Conservation (phyloP, 495 filamentous ascomycete genomes). For the Penicillium alfredii region DNA sequence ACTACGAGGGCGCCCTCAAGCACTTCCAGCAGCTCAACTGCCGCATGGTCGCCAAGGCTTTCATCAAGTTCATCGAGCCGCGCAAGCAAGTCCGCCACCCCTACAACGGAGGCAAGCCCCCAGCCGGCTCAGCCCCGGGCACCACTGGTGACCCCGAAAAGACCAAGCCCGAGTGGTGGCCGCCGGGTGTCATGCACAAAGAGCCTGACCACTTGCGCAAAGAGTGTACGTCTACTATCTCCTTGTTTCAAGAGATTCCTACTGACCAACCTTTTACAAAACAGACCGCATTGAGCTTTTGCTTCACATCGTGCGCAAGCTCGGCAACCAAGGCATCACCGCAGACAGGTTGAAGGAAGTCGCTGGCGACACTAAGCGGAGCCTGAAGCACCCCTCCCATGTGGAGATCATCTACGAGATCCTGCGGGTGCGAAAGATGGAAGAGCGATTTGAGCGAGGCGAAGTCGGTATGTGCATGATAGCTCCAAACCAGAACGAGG, state of each 20-base stretch:
- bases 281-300: conserved; percentile 38
- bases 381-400: conserved; percentile 31
- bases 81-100: conserved; percentile 64
- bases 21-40: conserved; percentile 68
- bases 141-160: conserved; percentile 44
- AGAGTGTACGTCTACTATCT: conserved; percentile 48
- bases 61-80: conserved; percentile 74
- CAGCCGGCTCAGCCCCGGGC: conserved; percentile 31
- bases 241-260: neutral
- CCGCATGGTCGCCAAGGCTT: conserved; percentile 64
- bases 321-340: conserved; percentile 29
- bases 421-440: conserved; percentile 47
- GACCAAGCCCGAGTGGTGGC: conserved; percentile 80
- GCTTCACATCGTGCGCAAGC: conserved; percentile 43
- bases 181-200: conserved; percentile 56
- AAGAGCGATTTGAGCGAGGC: conserved; percentile 46
- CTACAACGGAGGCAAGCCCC: conserved; percentile 58
- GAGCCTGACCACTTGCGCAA: conserved; percentile 84
- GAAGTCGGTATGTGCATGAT: conserved; percentile 41
- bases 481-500: neutral
- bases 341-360: conserved; percentile 39
- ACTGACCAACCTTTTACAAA: neutral
- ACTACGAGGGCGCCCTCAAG: conserved; percentile 49
- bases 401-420: conserved; percentile 47
- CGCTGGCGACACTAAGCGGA: conserved; percentile 36